phyloP scores from a whole-genome alignment of 1,284 basidiomycete genomes.

The Porphyrellus sp. region DNA sequence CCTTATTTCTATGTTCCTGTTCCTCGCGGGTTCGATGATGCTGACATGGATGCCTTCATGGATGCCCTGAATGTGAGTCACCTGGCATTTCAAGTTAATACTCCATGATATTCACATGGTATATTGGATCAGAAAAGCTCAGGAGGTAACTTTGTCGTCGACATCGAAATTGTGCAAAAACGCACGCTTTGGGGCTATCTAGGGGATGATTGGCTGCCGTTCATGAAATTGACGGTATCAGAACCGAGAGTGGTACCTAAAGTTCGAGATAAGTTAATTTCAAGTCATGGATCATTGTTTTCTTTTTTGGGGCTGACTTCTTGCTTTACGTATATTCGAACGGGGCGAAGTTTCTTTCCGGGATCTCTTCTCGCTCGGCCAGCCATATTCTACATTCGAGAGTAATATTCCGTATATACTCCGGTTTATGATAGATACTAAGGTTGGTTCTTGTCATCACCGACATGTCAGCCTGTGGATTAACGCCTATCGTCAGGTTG shows the following conservation, averaged over 20 bases:
- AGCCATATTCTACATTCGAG: constrained; percentile 70
- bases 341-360: constrained; percentile 75
- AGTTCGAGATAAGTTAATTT: constrained; percentile 78
- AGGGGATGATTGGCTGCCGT: constrained; percentile 75
- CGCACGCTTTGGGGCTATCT: constrained; percentile 84
- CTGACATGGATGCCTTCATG: constrained; percentile 65
- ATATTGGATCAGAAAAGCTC: constrained; percentile 29
- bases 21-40: constrained; percentile 75
- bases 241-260: constrained; percentile 78
- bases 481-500: constrained; percentile 54
- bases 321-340: constrained; percentile 75
- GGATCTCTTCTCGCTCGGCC: constrained; percentile 55
- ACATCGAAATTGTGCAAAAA: constrained; percentile 62
- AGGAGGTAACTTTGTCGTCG: constrained; percentile 44
- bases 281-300: neutral
- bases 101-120: constrained; percentile 4
- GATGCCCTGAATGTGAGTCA: constrained; percentile 74
- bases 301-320: constrained; percentile 25
- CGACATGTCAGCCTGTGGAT: neutral
- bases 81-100: neutral
- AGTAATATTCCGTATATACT: constrained; percentile 88
- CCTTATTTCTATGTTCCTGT: constrained; percentile 91
- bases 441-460: constrained; percentile 45
- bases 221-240: constrained; percentile 77
- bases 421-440: constrained; percentile 95